phyloP scores from a whole-genome alignment of 768 basidiomycete genomes.

The Mycena chlorophos region DNA sequence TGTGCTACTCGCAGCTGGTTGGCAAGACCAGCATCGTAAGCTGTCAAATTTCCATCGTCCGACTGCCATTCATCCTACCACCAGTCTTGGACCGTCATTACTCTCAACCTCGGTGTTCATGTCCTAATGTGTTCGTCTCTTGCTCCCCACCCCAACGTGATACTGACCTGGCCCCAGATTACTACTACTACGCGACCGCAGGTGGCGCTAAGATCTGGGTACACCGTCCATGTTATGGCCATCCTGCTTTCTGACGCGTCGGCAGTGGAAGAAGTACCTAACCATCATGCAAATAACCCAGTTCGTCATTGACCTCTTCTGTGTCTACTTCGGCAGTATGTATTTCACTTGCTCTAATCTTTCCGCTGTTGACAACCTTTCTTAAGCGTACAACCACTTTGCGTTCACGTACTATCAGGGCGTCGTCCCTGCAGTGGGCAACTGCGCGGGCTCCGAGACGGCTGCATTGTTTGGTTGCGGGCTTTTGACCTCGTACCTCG shows the following conservation, averaged over 20 bases:
- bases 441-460: constrained; percentile 86
- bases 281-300: constrained; percentile 96
- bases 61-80: constrained; percentile 16
- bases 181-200: constrained; percentile 98
- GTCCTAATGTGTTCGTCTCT: constrained; percentile 89
- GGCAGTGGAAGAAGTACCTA: constrained; percentile 97
- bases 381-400: constrained; percentile 78
- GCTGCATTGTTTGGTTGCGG: constrained; percentile 89
- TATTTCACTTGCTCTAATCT: constrained; percentile 23
- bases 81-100: constrained; percentile 95
- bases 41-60: not conserved
- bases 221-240: constrained; percentile 23
- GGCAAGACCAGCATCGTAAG: constrained; percentile 92
- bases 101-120: constrained; percentile 88
- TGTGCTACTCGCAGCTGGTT: constrained; percentile 93
- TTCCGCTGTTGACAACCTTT: constrained; percentile 9
- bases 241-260: constrained; percentile 5
- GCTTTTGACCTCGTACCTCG: constrained; percentile 86
- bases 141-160: constrained; percentile 6
- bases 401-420: constrained; percentile 60
- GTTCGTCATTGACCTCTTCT: constrained; percentile 87
- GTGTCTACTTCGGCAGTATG: constrained; percentile 95
- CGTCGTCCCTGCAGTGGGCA: constrained; percentile 65
- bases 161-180: constrained; percentile 55
- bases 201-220: constrained; percentile 98